A percentile compares a stretch with the other conserved stretches of the same genome.
Conservation (phyloP, 2,329 filamentous ascomycete species). For the Aspergillus brasiliensis region DNA sequence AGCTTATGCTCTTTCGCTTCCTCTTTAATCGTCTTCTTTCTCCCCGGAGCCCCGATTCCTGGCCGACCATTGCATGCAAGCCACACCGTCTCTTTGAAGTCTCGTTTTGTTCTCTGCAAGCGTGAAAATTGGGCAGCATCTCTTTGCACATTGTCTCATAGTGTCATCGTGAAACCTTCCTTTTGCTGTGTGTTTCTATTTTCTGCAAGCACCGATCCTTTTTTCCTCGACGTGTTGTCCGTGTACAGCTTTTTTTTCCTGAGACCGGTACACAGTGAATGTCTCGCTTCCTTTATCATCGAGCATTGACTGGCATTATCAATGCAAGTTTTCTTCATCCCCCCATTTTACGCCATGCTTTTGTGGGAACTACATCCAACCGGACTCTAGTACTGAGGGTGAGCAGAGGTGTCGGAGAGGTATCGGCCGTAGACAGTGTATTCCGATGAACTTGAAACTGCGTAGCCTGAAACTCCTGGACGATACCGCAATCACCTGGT, state of each 20-base stretch:
- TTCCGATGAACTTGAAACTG: too few relatives aligned
- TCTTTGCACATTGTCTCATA: slow-evolving; percentile 30
- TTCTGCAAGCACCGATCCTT: slow-evolving; percentile 11
- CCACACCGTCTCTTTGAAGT: slow-evolving; percentile 28
- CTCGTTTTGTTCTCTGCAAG: slow-evolving; percentile 30
- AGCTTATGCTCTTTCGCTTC: slow-evolving; percentile 14
- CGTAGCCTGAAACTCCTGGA: too few relatives aligned
- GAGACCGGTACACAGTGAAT: slow-evolving; percentile 18
- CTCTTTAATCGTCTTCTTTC: slow-evolving; percentile 17
- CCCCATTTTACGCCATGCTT: slow-evolving; percentile 3
- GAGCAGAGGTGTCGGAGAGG: neutral
- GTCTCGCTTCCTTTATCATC: slow-evolving; percentile 10
- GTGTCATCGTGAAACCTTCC: slow-evolving; percentile 23
- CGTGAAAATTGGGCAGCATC: slow-evolving; percentile 29
- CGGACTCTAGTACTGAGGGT: neutral
- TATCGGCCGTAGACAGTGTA: neutral
- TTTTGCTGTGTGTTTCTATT: slow-evolving; percentile 13
- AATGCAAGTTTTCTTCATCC: slow-evolving; percentile 5
- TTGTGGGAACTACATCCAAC: neutral
- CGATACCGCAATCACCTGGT: too few relatives aligned
- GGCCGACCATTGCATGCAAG: slow-evolving; percentile 28
- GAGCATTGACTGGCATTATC: slow-evolving; percentile 15
- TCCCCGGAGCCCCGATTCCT: slow-evolving; percentile 12
- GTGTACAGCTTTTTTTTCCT: slow-evolving; percentile 19
- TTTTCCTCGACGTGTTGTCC: slow-evolving; percentile 6